phyloP scores from a whole-genome alignment of 768 basidiomycete genomes.

The Rickenella mellea region DNA sequence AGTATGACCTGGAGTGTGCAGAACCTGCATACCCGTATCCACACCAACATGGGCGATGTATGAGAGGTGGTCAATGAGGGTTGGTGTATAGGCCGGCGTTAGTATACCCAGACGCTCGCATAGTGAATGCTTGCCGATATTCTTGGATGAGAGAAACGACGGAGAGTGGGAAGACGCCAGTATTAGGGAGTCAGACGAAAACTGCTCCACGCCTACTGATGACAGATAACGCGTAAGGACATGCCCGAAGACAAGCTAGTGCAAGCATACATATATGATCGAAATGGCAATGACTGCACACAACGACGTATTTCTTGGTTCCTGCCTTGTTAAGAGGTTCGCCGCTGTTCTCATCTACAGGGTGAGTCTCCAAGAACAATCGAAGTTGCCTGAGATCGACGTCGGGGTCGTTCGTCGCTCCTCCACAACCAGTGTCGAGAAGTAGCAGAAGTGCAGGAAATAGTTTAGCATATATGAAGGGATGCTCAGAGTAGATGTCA shows the following conservation, averaged over 20 bases:
- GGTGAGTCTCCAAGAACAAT: constrained; percentile 39
- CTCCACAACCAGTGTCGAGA: constrained; percentile 49
- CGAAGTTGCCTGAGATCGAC: constrained; percentile 33
- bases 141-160: constrained; percentile 29
- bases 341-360: constrained; percentile 31
- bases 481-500: constrained; percentile 41
- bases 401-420: constrained; percentile 29
- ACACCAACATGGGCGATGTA: constrained; percentile 18
- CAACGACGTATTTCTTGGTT: constrained; percentile 34
- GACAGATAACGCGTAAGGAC: not conserved
- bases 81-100: constrained; percentile 36
- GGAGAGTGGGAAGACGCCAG: constrained; percentile 39
- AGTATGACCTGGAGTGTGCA: constrained; percentile 51
- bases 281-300: constrained; percentile 46
- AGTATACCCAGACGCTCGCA: constrained; percentile 31
- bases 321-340: constrained; percentile 34
- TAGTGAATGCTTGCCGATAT: constrained; percentile 31
- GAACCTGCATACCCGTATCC: constrained; percentile 25
- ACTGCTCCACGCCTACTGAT: constrained; percentile 40
- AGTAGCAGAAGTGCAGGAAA: constrained; percentile 32
- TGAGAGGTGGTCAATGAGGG: constrained; percentile 33
- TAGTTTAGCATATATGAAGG: constrained; percentile 45
- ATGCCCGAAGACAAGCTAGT: not conserved
- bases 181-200: constrained; percentile 36
- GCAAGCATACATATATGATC: constrained; percentile 49